Percentiles rank a stretch among this genome's conserved stretches.
Evolutionary conservation across 306 rosid genomes (phyloP).

Genomic region (Dalbergia oliveri): DNA sequence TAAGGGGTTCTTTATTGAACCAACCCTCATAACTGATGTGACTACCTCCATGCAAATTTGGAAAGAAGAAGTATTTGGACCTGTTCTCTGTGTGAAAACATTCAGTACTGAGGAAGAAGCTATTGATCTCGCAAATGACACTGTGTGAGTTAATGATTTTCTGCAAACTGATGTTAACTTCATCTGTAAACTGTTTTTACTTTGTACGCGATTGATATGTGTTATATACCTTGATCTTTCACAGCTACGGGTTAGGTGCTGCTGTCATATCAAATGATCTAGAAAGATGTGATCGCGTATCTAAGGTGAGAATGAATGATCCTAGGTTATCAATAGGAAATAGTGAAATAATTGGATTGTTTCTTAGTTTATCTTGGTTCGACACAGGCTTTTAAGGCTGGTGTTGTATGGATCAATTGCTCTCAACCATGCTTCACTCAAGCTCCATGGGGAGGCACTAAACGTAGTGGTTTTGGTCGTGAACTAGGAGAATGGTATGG

Average conservation of each 20-base stretch:
- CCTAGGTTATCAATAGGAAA: conserved; percentile 37
- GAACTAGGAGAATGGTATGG: conserved; percentile 96
- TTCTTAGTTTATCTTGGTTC: conserved; percentile 29
- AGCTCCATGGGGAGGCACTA: conserved; percentile 99
- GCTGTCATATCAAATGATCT: conserved; percentile 94
- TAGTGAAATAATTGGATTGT: conserved; percentile 9
- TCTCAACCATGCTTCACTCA: conserved; percentile 98
- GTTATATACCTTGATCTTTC: conserved; percentile 44
- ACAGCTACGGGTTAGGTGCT: conserved; percentile 86
- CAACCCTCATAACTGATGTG: conserved; percentile 80
- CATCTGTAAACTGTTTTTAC: neutral
- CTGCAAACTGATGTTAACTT: conserved; percentile 28
- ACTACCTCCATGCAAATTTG: conserved; percentile 96
- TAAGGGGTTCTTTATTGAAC: conserved; percentile 87
- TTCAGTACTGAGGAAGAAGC: conserved; percentile 95
- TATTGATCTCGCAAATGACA: conserved; percentile 85
- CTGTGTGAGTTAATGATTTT: conserved; percentile 64
- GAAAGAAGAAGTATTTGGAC: conserved; percentile 97
- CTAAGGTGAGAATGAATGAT: conserved; percentile 68
- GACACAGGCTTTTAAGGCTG: conserved; percentile 84
- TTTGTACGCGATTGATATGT: conserved; percentile 33
- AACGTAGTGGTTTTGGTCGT: conserved; percentile 97
- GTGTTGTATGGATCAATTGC: conserved; percentile 95
- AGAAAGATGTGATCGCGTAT: conserved; percentile 89
- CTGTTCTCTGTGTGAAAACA: conserved; percentile 93